A percentile compares a stretch with the other conserved stretches of the same genome.
Evolutionary conservation across 2,329 filamentous ascomycete genomes (phyloP).

Genomic region (Hymenoscyphus occultus): DNA sequence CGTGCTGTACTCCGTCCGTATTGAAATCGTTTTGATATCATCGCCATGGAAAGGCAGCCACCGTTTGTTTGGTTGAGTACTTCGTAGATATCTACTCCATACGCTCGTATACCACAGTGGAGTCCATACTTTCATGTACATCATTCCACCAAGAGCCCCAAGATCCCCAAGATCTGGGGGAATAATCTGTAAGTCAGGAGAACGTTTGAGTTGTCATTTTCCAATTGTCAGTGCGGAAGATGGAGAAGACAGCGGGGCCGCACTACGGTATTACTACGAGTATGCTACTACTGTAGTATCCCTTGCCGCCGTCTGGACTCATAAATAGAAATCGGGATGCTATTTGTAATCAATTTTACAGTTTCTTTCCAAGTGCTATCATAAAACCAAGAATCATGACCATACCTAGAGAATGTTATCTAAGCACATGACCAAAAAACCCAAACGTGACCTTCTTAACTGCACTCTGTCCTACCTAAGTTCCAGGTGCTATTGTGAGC

Average conservation of each 20-base stretch:
- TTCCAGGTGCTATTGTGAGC: no score
- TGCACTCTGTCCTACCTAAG: no score
- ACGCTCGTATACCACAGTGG: not conserved
- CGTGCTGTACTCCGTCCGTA: not conserved
- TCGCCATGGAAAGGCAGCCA: no score
- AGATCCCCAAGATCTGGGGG: not conserved
- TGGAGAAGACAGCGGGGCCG: not conserved
- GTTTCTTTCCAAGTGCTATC: not conserved
- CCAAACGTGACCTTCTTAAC: not conserved
- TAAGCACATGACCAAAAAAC: not conserved
- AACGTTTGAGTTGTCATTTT: not conserved
- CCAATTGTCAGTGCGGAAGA: not conserved
- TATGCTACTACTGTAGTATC: not conserved
- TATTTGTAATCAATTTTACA: not conserved
- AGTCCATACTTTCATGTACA: not conserved
- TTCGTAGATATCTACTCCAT: not conserved
- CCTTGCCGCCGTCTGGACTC: not conserved
- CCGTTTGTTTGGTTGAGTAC: not conserved
- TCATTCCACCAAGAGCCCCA: not conserved
- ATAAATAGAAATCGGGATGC: not conserved
- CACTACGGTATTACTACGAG: not conserved
- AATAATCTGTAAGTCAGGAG: not conserved
- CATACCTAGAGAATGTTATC: not conserved
- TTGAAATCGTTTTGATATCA: not conserved
- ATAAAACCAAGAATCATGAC: not conserved